Percentiles rank a stretch among this genome's conserved stretches.
Evolutionary conservation across 2,329 filamentous ascomycete species (phyloP).

Genomic region (Verticillium longisporum): DNA sequence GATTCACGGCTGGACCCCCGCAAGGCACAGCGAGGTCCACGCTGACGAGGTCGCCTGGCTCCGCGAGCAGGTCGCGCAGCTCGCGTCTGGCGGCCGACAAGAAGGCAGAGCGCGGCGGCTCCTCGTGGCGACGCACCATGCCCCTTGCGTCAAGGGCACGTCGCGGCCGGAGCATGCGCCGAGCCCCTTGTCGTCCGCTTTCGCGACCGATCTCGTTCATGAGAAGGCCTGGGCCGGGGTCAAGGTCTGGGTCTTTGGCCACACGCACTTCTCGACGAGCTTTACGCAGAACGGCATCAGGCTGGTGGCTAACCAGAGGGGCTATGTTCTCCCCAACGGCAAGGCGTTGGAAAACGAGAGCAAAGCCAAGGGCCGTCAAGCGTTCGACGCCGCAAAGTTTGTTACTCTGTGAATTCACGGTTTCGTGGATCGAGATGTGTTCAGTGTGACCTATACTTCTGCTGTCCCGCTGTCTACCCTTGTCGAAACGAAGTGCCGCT

Average conservation of each 20-base stretch:
- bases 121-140: constrained; percentile 21
- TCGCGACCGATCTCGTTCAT: constrained; percentile 30
- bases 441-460: too few relatives aligned
- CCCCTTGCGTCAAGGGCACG: constrained; percentile 17
- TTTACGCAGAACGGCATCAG: constrained; percentile 17
- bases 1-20: constrained; percentile 30
- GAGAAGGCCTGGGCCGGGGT: constrained; percentile 26
- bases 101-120: constrained; percentile 22
- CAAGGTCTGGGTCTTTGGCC: constrained; percentile 38
- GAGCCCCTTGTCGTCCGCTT: constrained; percentile 23
- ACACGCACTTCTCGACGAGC: constrained; percentile 33
- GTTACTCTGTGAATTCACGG: too few relatives aligned
- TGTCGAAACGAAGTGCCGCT: too few relatives aligned
- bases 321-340: constrained; percentile 16
- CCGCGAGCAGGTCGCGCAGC: constrained; percentile 23
- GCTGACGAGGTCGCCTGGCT: constrained; percentile 34
- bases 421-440: too few relatives aligned
- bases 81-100: constrained; percentile 14
- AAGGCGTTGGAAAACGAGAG: too few relatives aligned
- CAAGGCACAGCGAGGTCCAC: constrained; percentile 29
- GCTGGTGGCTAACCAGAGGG: constrained; percentile 30
- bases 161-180: constrained; percentile 18
- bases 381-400: too few relatives aligned
- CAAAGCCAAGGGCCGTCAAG: too few relatives aligned
- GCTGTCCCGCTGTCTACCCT: too few relatives aligned